Evolutionary conservation across 148 eudicot species (phyloP), one percentile per base, ranked within the genome.

Genomic region (Pouteria glomerata): DNA sequence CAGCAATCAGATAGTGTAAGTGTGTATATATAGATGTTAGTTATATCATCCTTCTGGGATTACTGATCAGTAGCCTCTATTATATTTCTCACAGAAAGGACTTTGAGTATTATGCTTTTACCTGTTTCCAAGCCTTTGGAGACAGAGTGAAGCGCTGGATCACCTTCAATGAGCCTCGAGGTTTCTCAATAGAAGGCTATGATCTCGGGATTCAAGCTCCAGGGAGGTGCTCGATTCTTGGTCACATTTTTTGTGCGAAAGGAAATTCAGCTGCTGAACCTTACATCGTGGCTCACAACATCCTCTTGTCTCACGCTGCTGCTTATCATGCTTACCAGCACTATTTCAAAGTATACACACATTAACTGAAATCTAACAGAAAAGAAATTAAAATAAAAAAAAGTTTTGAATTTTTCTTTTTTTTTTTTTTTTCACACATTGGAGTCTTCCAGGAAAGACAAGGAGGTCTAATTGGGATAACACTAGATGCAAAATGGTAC

Each of bases 121-220:
- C 90, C 52, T 95, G 98, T 78, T 95, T 95, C 80, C 74, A 85
- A 80, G 93, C 82, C 7, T 95, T 89, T 63, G 98, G 98, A 21
- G 92, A 95, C 68, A 78, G 97, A 82, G 97, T 95, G 69, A 95
- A 95, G 85, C 24, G 88, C 39, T 95, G 98, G 98, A 84, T 95
- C 75, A 95, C 98, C 41, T 85, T 95, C 81, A 95, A 95, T n/a
- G 98, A 95, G 86, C 98, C 98, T 66, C 97, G 79, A 56, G 88
- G 87, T 31, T 77, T 88, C 42, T 77, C 93, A 18, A 89, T 95
- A 48, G 89, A 89, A 68, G 97, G 98, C 24, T 95, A 91, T 66
- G 92, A 95, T 69, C 52, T 74, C 1, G 98, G 98, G 1, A 58
- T 91, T 76, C 98, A 95, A 81, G 98, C 98, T 47, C 98, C 98